phyloP scores from a whole-genome alignment of 2,329 filamentous ascomycete species.

The Hirsutella rhossiliensis region DNA sequence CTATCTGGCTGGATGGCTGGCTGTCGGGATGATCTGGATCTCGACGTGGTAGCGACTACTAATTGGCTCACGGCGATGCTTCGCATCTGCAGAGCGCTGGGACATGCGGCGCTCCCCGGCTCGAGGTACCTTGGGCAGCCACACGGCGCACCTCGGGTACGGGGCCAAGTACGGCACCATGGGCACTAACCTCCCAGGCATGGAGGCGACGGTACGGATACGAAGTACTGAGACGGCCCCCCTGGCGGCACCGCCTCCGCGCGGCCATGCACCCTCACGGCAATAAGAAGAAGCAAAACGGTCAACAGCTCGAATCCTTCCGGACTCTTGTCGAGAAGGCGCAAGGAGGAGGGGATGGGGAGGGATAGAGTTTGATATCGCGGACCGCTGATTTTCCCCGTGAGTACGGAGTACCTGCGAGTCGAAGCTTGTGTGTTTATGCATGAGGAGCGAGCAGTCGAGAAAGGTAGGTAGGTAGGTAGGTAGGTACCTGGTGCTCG shows the following conservation, averaged over 20 bases:
- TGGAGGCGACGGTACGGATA: no score
- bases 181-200: no score
- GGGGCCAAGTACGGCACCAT: no score
- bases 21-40: neutral
- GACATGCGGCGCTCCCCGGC: no score
- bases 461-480: no score
- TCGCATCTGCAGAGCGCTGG: neutral
- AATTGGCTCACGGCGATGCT: neutral
- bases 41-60: neutral
- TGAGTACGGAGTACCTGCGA: neutral
- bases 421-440: neutral
- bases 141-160: no score
- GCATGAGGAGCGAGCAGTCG: neutral
- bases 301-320: neutral
- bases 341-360: neutral
- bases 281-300: neutral
- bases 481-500: no score
- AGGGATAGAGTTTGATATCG: neutral
- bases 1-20: neutral
- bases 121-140: no score
- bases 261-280: neutral
- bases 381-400: neutral
- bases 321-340: neutral
- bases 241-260: neutral
- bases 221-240: no score